Percentiles rank a stretch among this genome's conserved stretches.
phyloP scores from a whole-genome alignment of 495 filamentous ascomycete species.

The Penicillium riverlandense region DNA sequence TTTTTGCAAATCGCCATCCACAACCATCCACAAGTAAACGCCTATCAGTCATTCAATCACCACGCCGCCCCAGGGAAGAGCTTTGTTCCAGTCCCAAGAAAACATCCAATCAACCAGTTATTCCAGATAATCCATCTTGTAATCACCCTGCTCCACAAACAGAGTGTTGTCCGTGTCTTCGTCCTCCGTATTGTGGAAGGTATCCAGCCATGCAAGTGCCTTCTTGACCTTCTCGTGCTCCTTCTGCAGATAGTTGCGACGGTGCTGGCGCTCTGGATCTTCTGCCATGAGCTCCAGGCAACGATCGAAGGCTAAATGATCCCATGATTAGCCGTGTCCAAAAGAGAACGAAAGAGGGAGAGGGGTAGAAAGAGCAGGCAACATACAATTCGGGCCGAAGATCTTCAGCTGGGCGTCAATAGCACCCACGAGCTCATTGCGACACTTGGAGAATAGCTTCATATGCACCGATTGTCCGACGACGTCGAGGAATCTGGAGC shows the following conservation, averaged over 20 bases:
- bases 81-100: too few relatives aligned
- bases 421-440: slow-evolving; percentile 22
- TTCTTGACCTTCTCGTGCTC: slow-evolving; percentile 38
- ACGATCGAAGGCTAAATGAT: slow-evolving; percentile 4
- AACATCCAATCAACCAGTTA: too few relatives aligned
- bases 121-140: too few relatives aligned
- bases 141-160: too few relatives aligned
- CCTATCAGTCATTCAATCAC: too few relatives aligned
- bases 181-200: slow-evolving; percentile 12
- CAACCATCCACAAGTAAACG: too few relatives aligned
- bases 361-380: too few relatives aligned
- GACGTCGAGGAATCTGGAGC: slow-evolving; percentile 39
- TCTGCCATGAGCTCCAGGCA: slow-evolving; percentile 36
- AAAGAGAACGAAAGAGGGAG: neutral
- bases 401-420: slow-evolving; percentile 30
- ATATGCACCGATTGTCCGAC: slow-evolving; percentile 39
- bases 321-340: neutral
- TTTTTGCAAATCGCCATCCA: too few relatives aligned
- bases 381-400: slow-evolving; percentile 30
- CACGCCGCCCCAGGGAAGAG: too few relatives aligned
- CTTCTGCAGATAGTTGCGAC: slow-evolving; percentile 27
- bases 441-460: slow-evolving; percentile 40
- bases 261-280: slow-evolving; percentile 34
- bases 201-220: slow-evolving; percentile 36
- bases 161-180: slow-evolving; percentile 6